These are phyloP conservation scores for Xylariaceae sp. DNA, from an alignment of 2,329 filamentous ascomycete genomes.

Conservation along the genomic window DNA sequence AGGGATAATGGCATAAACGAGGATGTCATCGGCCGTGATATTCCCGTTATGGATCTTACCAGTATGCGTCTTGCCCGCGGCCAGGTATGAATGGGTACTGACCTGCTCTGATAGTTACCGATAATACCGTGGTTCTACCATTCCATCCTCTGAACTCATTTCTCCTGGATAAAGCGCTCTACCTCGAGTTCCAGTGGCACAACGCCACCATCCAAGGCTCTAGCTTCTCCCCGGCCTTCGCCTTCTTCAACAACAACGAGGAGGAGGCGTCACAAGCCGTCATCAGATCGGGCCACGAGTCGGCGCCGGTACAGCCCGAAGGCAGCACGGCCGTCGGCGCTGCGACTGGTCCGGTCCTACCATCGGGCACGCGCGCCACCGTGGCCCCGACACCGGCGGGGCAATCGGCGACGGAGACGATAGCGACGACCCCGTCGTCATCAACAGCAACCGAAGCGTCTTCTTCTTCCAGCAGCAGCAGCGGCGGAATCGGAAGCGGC, in stretches of 20 bases:
- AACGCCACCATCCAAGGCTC: conserved; percentile 9
- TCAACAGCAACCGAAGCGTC: not conserved
- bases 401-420: not conserved
- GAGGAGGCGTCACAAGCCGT: not conserved
- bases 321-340: too few species aligned
- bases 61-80: too few species aligned
- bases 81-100: too few species aligned
- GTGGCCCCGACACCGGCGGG: conserved; percentile 2
- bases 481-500: too few species aligned
- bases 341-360: too few species aligned
- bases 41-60: too few species aligned
- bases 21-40: too few species aligned
- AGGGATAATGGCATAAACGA: too few species aligned
- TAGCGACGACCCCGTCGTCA: conserved; percentile 1
- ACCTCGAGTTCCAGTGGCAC: conserved; percentile 16
- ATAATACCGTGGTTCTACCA: too few species aligned
- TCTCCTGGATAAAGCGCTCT: conserved; percentile 10
- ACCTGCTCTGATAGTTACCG: too few species aligned
- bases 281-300: not conserved
- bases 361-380: not conserved
- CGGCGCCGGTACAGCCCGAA: not conserved
- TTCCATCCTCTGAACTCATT: too few species aligned
- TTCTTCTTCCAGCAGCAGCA: not conserved
- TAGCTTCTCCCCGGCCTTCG: conserved; percentile 13
- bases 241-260: conserved; percentile 1